A percentile compares a stretch with the other conserved stretches of the same genome.
phyloP scores from a whole-genome alignment of 805 yeast species.

The Torulaspora indica region DNA sequence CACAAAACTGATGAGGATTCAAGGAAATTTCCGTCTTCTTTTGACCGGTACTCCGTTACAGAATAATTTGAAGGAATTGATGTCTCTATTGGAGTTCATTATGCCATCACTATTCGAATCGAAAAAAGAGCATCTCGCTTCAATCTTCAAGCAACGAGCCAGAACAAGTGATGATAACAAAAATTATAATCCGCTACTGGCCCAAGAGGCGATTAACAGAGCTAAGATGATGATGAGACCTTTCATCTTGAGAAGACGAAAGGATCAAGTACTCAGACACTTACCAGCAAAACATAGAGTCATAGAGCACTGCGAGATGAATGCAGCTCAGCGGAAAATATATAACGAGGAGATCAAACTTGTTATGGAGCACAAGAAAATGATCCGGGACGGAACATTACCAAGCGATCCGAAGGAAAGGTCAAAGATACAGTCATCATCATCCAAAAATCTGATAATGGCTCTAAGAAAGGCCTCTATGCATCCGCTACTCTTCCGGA shows the following conservation, averaged over 20 bases:
- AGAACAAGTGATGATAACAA: conserved; percentile 54
- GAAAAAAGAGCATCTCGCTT: conserved; percentile 73
- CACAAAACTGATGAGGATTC: conserved; percentile 74
- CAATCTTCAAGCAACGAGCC: conserved; percentile 82
- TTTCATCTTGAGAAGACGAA: conserved; percentile 85
- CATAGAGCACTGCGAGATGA: conserved; percentile 62
- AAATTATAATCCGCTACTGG: conserved; percentile 70
- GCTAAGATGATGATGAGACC: conserved; percentile 99
- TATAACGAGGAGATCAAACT: conserved; percentile 55
- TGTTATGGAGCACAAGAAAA: conserved; percentile 36
- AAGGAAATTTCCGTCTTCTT: conserved; percentile 76
- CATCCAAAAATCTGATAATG: conserved; percentile 71
- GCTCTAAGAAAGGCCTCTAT: conserved; percentile 84
- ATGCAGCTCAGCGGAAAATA: conserved; percentile 47
- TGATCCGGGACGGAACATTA: conserved; percentile 22
- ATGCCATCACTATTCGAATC: conserved; percentile 77
- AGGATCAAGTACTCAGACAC: conserved; percentile 86
- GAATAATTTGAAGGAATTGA: conserved; percentile 83
- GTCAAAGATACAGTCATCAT: conserved; percentile 36
- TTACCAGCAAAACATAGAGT: conserved; percentile 71
- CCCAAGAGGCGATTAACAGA: conserved; percentile 85
- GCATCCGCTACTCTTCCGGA: conserved; percentile 84
- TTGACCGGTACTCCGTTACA: conserved; percentile 97
- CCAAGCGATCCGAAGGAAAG: conserved; percentile 27
- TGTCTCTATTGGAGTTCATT: conserved; percentile 86